Evolutionary conservation across 1,139 yeast species (phyloP).

Genomic region (Candida gigantensis): DNA sequence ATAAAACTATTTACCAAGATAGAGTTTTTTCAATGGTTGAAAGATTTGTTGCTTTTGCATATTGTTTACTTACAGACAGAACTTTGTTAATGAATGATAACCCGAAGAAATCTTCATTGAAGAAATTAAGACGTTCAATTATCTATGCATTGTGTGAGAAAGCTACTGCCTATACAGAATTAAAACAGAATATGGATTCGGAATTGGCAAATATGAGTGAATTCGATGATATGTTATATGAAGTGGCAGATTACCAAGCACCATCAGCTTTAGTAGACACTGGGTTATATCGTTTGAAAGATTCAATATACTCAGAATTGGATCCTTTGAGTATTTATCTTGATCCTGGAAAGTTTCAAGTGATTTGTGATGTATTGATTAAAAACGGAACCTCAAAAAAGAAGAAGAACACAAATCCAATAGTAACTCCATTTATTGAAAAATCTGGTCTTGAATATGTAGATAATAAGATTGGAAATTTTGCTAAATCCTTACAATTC

Average conservation of each 20-base stretch:
- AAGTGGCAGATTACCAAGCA: conserved; percentile 43
- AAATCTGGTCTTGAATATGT: conserved; percentile 40
- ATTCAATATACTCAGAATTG: conserved; percentile 30
- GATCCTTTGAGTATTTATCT: conserved; percentile 42
- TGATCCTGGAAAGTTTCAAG: conserved; percentile 37
- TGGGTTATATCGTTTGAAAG: conserved; percentile 49
- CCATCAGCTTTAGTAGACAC: conserved; percentile 43
- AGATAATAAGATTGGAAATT: conserved; percentile 44
- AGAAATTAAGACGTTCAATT: conserved; percentile 37
- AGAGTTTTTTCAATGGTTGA: conserved; percentile 52
- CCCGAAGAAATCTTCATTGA: conserved; percentile 24
- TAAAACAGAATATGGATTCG: conserved; percentile 39
- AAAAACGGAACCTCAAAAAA: conserved; percentile 27
- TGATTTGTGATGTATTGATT: conserved; percentile 33
- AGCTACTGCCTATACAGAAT: conserved; percentile 55
- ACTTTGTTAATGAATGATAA: conserved; percentile 36
- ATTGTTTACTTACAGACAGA: conserved; percentile 59
- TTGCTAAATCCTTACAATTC: conserved; percentile 54
- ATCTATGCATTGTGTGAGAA: conserved; percentile 51
- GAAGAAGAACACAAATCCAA: conserved; percentile 36
- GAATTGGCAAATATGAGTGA: conserved; percentile 35
- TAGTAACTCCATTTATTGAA: conserved; percentile 35
- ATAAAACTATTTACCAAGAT: conserved; percentile 58
- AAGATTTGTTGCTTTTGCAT: conserved; percentile 55
- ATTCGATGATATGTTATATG: conserved; percentile 39